Conservation (phyloP, 1,139 yeast genomes). For the Pichia sp. region DNA sequence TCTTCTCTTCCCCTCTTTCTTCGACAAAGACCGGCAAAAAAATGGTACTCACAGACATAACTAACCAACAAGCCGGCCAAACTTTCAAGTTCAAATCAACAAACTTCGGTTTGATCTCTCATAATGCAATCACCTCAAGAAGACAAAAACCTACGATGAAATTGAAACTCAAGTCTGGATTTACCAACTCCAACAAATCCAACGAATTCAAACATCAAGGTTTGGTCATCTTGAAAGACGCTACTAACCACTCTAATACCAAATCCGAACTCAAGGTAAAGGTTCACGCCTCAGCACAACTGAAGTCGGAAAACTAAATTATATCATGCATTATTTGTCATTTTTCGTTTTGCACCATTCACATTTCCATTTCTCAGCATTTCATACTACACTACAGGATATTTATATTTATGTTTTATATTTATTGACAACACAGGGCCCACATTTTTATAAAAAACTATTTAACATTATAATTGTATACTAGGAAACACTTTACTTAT, state of each 20-base stretch:
- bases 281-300: not conserved
- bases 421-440: not conserved
- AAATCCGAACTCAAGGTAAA: not conserved
- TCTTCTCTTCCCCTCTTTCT: slow-evolving; percentile 17
- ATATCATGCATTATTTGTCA: no score
- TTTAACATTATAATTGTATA: not conserved
- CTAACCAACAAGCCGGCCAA: slow-evolving; percentile 15
- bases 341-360: not conserved
- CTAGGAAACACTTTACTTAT: not conserved
- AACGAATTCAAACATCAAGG: slow-evolving; percentile 4
- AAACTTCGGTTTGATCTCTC: slow-evolving; percentile 26
- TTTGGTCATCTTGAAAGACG: slow-evolving; percentile 1
- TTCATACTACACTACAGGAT: not conserved
- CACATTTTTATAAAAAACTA: not conserved
- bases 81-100: slow-evolving; percentile 30
- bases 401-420: not conserved
- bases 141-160: slow-evolving; percentile 31
- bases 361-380: not conserved
- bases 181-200: not conserved
- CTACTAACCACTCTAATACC: slow-evolving; percentile 1
- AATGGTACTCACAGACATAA: slow-evolving; percentile 11
- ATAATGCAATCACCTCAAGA: slow-evolving; percentile 18
- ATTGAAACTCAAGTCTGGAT: slow-evolving; percentile 15
- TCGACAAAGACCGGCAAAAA: slow-evolving; percentile 2
- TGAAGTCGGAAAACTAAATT: not conserved